Base-by-base conservation (phyloP, 2,329 filamentous ascomycete genomes). In the Microcera coccophila region DNA sequence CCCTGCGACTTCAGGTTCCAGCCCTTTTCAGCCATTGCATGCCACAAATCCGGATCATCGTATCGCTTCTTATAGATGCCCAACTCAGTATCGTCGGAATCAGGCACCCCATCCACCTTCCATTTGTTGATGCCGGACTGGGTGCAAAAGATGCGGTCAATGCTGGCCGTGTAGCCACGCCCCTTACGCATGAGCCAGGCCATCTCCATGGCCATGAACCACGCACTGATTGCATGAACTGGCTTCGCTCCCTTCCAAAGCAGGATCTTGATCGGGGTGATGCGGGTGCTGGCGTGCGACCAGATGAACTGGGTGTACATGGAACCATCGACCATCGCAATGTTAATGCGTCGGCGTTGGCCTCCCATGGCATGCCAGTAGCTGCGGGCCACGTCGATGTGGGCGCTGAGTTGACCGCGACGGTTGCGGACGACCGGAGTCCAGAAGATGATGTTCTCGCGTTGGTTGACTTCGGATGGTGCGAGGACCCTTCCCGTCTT, bases 401-500 rank as follows among this genome's bases (percentile, higher is more conserved):
- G 52, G 4, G 62, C 62, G 5, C 63, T 52, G 2, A 39, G 34
- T 2, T 60, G 36, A 0, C 59, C 61, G 2, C 49, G 20, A 3
- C 44, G 49, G 33, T 69, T 67, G 4, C 44, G 44, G 9, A 68
- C 44, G 2, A 60, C 16, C 2, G 64, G 62, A 2, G 34, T 46
- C 68, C 68, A 72, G 20, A 68, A 47, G 3, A 96, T 65, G 17
- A 89, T 79, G 15, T 74, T 78, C 61, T 89, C 85, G 36, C 71
- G 67, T 37, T 76, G 57, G 1, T 87, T 76, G 2, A 90, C 82
- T 51, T 90, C 71, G 7, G 71, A 66, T 0, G 89, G 90, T 0
- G 74, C 74, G 3, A 87, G 72, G 2, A 87, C 66, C 10, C 59
- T 64, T 18, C 71, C 70, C 39, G 62, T 72, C 14, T 49, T 47